Evolutionary conservation across 1,139 yeast species (phyloP), one percentile per base, ranked within the genome.

Genomic region (Suhomyces panamericanus): DNA sequence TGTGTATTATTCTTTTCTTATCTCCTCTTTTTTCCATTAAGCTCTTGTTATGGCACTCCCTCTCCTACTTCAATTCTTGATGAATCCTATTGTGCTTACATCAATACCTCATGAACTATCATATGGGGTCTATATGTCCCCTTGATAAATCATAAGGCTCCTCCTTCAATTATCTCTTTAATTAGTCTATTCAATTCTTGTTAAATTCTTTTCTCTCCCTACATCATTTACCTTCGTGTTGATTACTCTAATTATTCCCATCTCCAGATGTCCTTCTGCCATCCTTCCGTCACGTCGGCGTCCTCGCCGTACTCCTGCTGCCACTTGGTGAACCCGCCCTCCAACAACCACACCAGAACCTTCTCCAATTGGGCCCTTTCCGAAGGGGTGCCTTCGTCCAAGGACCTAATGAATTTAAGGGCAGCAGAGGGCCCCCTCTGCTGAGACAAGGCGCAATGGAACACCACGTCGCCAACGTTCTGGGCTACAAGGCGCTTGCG

Each of bases 401-500:
- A 58, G 15, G 75, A 70, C 51, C 93, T 68, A 48, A 83, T 65
- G 55, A 86, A 87, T 55, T 74, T 74, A 61, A 83, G 69, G 0
- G 97, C 90, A 3, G 96, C 78, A 8, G 87, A 72, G 0, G 98
- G 98, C 0, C 98, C 98, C 39, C 98, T 71, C 48, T 84, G 95
- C 64, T 91, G 97, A 3, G 95, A 85, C 36, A 87, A 73, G 32
- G 90, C 91, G 65, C 98, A 93, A 62, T 91, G 96, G 68, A 93
- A 91, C 1, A 93, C 85, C 0, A 90, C 83, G 47, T 79, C 79
- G 42, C 75, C 70, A 11, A 70, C 63, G 6, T 63, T 60, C 9
- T 65, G 59, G 4, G 63, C 62, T 20, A 54, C 46, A 12, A 81
- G 57, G 17, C 65, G 53, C 13, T 65, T 53, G 26, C 73, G 63